Base-by-base conservation (phyloP, 768 basidiomycete species). In the Nidula microcarpa region DNA sequence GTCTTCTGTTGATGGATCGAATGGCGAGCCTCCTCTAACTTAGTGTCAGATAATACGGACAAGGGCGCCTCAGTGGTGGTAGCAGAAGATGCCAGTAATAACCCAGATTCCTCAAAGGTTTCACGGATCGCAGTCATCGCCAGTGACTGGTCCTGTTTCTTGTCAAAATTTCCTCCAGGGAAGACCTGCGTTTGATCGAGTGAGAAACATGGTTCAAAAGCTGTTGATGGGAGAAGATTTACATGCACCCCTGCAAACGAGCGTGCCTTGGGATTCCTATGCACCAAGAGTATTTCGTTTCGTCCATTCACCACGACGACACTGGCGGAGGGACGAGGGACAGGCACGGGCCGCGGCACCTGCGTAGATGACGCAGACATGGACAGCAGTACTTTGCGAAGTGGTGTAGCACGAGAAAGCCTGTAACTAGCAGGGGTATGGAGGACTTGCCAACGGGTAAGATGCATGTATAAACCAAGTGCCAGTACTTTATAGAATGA, bases 31-130 rank as follows among this genome's bases (percentile, higher is more conserved):
- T 73, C 66, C 53, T 86, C 81, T 50, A 88, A 64, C 0, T 69
- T 63, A 0, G 60, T 49, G 50, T 82, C 72, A 34, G 69, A 66
- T 23, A 73, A 63, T 16, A 46, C 39, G 11, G 39, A 41, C 11
- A 13, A 30, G 23, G 23, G 23, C 23, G 3, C 23, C 23, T 4
- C 23, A 30, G 11, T 41, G 39, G 16, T 41, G 39, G 39, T 41
- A 41, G 39, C 16, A 17, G 74, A 61, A 10, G 81, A 79, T 9
- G 84, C 85, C 11, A 89, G 65, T 11, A 89, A 65, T 32, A 89
- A 65, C 1, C 87, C 88, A 2, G 86, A 77, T 62, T 91, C 88
- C 61, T 91, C 88, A 53, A 91, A 89, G 0, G 87, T 85, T 68
- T 91, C 87, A 14, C 88, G 76, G 43, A 89, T 83, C 3, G 86